Conservation (phyloP, 176 grass and related monocot species). For the Luzula sylvatica region DNA sequence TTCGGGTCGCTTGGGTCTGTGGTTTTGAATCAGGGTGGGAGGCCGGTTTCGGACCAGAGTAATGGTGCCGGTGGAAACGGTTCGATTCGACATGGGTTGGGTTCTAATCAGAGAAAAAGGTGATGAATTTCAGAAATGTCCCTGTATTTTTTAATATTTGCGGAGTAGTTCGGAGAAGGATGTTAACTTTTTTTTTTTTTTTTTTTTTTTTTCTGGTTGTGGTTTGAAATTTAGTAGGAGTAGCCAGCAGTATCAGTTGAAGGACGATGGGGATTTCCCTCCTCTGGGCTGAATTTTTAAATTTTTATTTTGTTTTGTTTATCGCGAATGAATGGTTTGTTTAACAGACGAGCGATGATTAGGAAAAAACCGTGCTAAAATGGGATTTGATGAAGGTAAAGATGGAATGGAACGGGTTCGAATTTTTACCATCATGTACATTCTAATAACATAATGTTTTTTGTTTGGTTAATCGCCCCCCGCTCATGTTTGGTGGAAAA, state of each 20-base stretch:
- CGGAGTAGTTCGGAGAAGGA: no score
- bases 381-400: neutral
- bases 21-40: neutral
- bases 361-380: slow-evolving; percentile 13
- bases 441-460: slow-evolving; percentile 3
- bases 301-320: slow-evolving; percentile 1
- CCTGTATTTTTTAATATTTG: no score
- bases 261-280: slow-evolving; percentile 77
- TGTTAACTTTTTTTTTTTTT: no score
- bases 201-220: no score
- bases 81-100: neutral
- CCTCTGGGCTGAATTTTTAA: slow-evolving; percentile 43
- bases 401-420: neutral
- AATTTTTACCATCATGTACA: slow-evolving; percentile 10
- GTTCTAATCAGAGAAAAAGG: slow-evolving; percentile 3
- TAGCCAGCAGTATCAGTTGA: slow-evolving; percentile 51
- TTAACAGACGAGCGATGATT: neutral
- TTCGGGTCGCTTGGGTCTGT: neutral
- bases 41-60: neutral
- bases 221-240: slow-evolving; percentile 31
- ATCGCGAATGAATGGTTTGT: neutral
- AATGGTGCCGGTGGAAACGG: neutral
- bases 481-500: neutral
- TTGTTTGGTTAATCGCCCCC: neutral
- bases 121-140: no score